A percentile compares a stretch with the other conserved stretches of the same genome.
Evolutionary conservation across 2,329 filamentous ascomycete species (phyloP).

Genomic region (Cordyceps cateniannulata): DNA sequence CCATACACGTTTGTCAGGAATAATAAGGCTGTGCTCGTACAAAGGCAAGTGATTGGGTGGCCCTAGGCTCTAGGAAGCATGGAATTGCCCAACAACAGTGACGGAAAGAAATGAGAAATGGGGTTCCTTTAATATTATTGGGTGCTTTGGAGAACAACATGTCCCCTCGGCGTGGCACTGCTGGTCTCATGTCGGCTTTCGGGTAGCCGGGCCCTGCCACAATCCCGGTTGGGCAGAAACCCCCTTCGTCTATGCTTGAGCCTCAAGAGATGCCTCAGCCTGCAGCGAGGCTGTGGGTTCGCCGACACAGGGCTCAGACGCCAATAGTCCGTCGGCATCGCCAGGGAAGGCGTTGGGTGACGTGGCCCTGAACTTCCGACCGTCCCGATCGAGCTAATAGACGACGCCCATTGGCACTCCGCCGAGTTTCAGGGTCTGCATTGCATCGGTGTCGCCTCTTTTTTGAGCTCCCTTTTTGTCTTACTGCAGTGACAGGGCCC

Average conservation of each 20-base stretch:
- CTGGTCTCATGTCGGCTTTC: constrained; percentile 1
- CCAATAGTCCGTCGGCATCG: background rate
- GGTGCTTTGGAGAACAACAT: background rate
- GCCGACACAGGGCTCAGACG: background rate
- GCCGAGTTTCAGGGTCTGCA: constrained; percentile 7
- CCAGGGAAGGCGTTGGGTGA: background rate
- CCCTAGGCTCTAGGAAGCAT: background rate
- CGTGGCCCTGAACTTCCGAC: constrained; percentile 1
- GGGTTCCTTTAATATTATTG: background rate
- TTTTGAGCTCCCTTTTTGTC: background rate
- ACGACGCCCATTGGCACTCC: background rate
- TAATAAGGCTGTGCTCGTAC: background rate
- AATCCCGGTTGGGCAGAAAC: constrained; percentile 4
- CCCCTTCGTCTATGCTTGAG: background rate
- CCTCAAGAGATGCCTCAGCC: background rate
- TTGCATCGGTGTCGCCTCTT: background rate
- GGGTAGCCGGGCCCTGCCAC: background rate
- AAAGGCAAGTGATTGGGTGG: background rate
- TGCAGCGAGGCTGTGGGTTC: background rate
- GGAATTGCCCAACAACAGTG: background rate
- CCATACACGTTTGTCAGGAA: background rate
- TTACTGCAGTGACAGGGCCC: background rate
- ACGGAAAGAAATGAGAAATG: constrained; percentile 1
- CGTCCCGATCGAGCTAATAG: constrained; percentile 1
- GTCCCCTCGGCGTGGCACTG: background rate